Conservation (phyloP, 2,329 filamentous ascomycete species). For the Botrytis paeoniae region DNA sequence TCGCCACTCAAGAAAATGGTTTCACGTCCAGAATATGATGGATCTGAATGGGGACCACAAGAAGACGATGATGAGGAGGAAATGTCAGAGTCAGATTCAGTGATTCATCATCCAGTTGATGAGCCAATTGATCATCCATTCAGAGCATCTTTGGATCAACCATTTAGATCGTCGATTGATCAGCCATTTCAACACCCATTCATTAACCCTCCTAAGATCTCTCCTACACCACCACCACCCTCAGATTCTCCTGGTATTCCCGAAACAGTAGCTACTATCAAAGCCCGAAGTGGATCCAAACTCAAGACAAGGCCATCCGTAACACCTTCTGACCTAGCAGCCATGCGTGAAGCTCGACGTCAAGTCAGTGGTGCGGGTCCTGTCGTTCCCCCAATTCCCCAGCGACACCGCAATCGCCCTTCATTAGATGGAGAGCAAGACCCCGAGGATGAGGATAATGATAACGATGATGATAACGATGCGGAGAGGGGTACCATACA, state of each 20-base stretch:
- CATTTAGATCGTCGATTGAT: constrained; percentile 14
- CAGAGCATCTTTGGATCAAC: constrained; percentile 8
- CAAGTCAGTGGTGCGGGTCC: constrained; percentile 76
- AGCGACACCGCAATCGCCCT: constrained; percentile 55
- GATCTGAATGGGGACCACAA: constrained; percentile 57
- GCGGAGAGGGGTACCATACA: constrained; percentile 37
- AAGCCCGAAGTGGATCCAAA: constrained; percentile 73
- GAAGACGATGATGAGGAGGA: constrained; percentile 44
- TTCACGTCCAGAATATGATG: constrained; percentile 62
- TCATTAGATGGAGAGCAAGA: constrained; percentile 47
- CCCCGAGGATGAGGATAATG: constrained; percentile 28
- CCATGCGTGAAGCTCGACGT: constrained; percentile 83
- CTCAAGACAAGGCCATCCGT: constrained; percentile 87
- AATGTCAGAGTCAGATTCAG: constrained; percentile 76
- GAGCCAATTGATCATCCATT: constrained; percentile 8
- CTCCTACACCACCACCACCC: constrained; percentile 29
- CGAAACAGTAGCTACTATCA: constrained; percentile 82
- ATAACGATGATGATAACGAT: constrained; percentile 30
- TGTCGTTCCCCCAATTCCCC: constrained; percentile 57
- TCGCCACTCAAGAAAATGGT: constrained; percentile 37
- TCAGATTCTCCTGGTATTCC: constrained; percentile 63
- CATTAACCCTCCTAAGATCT: constrained; percentile 44
- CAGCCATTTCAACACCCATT: constrained; percentile 10
- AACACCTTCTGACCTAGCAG: constrained; percentile 76
- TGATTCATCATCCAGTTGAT: constrained; percentile 64